Base-by-base conservation (phyloP, 2,329 filamentous ascomycete species). In the Dendrostoma leiphaemia region DNA sequence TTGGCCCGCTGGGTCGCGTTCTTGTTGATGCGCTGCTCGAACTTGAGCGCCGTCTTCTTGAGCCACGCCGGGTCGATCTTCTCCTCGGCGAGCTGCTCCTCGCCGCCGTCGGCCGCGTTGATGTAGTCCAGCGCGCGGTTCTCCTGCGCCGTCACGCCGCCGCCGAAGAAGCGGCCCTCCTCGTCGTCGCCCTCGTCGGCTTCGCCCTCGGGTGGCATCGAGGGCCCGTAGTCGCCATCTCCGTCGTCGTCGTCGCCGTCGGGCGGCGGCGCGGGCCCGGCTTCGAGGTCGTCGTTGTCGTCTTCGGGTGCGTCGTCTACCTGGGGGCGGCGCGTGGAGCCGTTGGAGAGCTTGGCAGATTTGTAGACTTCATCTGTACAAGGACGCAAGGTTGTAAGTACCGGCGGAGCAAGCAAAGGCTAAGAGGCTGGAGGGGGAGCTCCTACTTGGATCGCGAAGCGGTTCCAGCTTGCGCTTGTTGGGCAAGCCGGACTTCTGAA, bases 101-200 rank as follows among this genome's bases (percentile, higher is more conserved):
- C 69, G 24, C 68, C 69, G 37, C 57, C 65, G 47, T 56, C 84
- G 61, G 83, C 79, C 54, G 82, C 77, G 59, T 97, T 91, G 59
- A 99, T 84, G 66, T 88, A 97, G 71, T 97, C 89, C 65, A 99
- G 80, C 19, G 94, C 90, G 62, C 91, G 83, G 2, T 85, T 86
- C 61, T 95, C 91, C 61, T 90, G 81, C 54, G 86, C 81, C 24
- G 88, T 90, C 63, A 99, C 88, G 31, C 94, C 94, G 51, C 91
- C 90, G 40, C 93, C 94, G 64, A 97, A 99, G 76, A 99, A 99
- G 10, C 94, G 86, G 1, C 93, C 94, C 60, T 96, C 94, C 50
- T 96, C 91, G 63, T 96, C 92, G 61, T 93, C 89, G 53, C 64
- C 69, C 3, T 66, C 66, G 10, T 67, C 68, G n/a, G n/a, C n/a